Evolutionary conservation across 352 stramenopile species (phyloP), one percentile per base, ranked within the genome.

Genomic region (Pythium aquatile): DNA sequence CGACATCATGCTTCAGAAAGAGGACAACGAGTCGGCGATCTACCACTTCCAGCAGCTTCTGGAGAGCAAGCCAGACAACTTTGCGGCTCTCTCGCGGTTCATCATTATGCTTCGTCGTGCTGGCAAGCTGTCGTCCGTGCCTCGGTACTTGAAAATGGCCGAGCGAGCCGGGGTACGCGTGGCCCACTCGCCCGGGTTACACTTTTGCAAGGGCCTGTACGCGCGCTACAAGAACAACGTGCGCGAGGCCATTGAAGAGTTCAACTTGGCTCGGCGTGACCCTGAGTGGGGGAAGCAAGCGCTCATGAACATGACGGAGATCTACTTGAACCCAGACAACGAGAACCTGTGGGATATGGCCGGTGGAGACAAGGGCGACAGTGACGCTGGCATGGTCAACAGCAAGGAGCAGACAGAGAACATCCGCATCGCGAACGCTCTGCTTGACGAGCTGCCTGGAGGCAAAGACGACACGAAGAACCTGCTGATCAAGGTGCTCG

Each of bases 251-350:
- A 96, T 98, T 47, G 77, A 91, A 17, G 78, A 83, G 29, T 94
- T 98, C 63, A 98, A 98, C 58, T 74, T 96, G 9, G 89, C 87
- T 9, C 72, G 94, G 7, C 77, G 82, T 35, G 89, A 98, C 63
- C 79, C 85, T 10, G 87, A 96, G 63, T 98, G 90, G 90, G 94
- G 92, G 28, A 66, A 85, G 29, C 73, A 74, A 8, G 90, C 94
- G 40, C 77, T 98, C n/a, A 81, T 93, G 39, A 84, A 97, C 65
- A 97, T 98, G 87, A 91, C 97, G 54, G 84, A 98, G 72, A 93
- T 98, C 49, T 98, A 98, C 65, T 62, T 98, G 28, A 97, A 97
- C 59, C 93, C 93, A 7, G 93, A 98, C 69, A 94, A 94, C 26
- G 91, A 97, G 44, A 97, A 96, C 58, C 52, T 98, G 13, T 98